Conservation (phyloP, 805 yeast genomes). For the Wickerhamomyces pijperi region DNA sequence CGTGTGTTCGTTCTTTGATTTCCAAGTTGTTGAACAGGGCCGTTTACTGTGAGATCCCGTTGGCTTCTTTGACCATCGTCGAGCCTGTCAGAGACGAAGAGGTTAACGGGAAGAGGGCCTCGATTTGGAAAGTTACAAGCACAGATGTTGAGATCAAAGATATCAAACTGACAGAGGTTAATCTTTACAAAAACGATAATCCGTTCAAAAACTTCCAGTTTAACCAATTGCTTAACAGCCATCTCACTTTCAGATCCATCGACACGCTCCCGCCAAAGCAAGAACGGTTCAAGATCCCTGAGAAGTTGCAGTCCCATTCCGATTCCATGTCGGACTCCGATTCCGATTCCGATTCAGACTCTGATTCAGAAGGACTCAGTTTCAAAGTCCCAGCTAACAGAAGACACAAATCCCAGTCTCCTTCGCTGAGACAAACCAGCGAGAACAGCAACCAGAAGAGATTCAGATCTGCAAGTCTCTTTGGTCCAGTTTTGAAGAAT, state of each 20-base stretch:
- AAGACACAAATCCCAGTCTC: conserved; percentile 1
- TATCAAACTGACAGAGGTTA: conserved; percentile 7
- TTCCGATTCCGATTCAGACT: not conserved
- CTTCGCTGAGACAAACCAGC: not conserved
- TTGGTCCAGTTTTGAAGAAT: conserved; percentile 15
- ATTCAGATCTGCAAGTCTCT: conserved; percentile 16
- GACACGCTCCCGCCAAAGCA: not conserved
- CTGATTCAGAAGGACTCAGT: conserved; percentile 17
- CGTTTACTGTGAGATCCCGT: conserved; percentile 29
- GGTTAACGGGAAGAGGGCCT: conserved; percentile 1
- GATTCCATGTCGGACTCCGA: not conserved
- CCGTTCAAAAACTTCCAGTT: conserved; percentile 17
- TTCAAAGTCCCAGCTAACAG: conserved; percentile 13
- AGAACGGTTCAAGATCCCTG: conserved; percentile 7
- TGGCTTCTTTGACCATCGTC: conserved; percentile 19
- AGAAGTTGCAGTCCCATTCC: not conserved
- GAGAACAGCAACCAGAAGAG: conserved; percentile 9
- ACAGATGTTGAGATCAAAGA: conserved; percentile 16
- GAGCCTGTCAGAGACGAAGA: conserved; percentile 8
- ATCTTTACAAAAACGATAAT: conserved; percentile 11
- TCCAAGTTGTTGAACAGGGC: conserved; percentile 27
- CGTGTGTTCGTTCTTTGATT: conserved; percentile 28
- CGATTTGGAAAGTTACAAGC: conserved; percentile 14
- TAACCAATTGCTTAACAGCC: conserved; percentile 1
- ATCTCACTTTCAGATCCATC: conserved; percentile 5